Evolutionary conservation across 495 filamentous ascomycete genomes (phyloP).

Genomic region (Aspergillus bertholletiae): DNA sequence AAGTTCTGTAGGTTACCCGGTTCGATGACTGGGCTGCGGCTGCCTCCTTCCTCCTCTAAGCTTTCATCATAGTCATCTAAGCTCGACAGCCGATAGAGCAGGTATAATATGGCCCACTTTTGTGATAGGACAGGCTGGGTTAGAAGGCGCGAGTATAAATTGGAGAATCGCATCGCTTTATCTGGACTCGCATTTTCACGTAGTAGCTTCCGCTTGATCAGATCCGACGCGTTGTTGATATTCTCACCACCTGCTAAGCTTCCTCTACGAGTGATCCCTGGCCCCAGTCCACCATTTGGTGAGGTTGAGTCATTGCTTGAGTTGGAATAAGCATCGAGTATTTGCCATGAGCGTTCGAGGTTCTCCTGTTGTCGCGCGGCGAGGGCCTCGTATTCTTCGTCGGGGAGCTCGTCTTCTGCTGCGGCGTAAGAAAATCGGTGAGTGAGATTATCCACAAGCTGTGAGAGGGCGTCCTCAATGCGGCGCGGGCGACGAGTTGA

Average conservation of each 20-base stretch:
- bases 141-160: slow-evolving; percentile 81
- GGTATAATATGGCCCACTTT: slow-evolving; percentile 94
- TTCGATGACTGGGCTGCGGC: slow-evolving; percentile 39
- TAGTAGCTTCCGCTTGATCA: slow-evolving; percentile 85
- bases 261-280: slow-evolving; percentile 26
- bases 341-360: slow-evolving; percentile 45
- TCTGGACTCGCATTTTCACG: slow-evolving; percentile 71
- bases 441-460: slow-evolving; percentile 50
- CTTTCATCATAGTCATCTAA: slow-evolving; percentile 35
- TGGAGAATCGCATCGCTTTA: slow-evolving; percentile 82
- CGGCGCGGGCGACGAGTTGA: slow-evolving; percentile 41
- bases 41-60: slow-evolving; percentile 26
- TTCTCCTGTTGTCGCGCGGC: slow-evolving; percentile 35
- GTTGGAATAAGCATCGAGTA: slow-evolving; percentile 29
- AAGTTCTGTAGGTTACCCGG: slow-evolving; percentile 36
- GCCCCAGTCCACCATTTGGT: slow-evolving; percentile 17
- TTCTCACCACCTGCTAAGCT: slow-evolving; percentile 43
- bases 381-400: slow-evolving; percentile 42
- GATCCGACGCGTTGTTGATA: slow-evolving; percentile 84
- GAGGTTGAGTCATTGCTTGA: slow-evolving; percentile 28
- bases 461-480: slow-evolving; percentile 53
- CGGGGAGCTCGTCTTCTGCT: slow-evolving; percentile 30
- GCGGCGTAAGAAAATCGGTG: slow-evolving; percentile 35
- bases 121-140: slow-evolving; percentile 86
- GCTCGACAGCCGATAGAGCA: slow-evolving; percentile 77